Base-by-base conservation (phyloP, 129 eudicot species). In the Erigeron canadensis region DNA sequence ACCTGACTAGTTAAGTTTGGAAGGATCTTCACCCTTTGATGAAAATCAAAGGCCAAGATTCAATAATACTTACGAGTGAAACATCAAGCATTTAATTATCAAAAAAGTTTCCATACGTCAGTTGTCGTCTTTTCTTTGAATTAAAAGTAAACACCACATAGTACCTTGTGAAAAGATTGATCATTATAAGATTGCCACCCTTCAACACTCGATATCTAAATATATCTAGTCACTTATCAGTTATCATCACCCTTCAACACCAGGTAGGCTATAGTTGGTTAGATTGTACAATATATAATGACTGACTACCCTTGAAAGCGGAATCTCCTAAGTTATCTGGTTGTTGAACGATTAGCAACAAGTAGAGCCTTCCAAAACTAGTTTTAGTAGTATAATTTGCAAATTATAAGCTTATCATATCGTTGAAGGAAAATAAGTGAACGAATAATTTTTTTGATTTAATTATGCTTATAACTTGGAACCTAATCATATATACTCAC, bases 51-150 rank as follows among this genome's bases (percentile, higher is more conserved):
- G n/a, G n/a, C n/a, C n/a, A n/a, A n/a, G n/a, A n/a, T n/a, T n/a
- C n/a, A n/a, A n/a, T n/a, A n/a, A n/a, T n/a, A n/a, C n/a, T 16
- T 62, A 62, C 61, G 17, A 17, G 59, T 17, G 41, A 21, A 12
- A 41, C 65, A 17, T n/a, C 34, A 7, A 34, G 50, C 19, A 57
- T 17, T 51, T 39, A 28, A 28, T 28, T 28, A 15, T 38, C 11
- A 43, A 63, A 28, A 43, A 7, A 67, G 40, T 75, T 39, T 70
- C 42, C 63, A 61, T 22, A 42, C 19, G 40, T 77, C 66, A 63
- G 28, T 41, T 63, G 51, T 53, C 58, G 15, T 71, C 67, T 77
- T 77, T 63, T 60, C 11, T 63, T 63, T 63, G 43, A 12, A 67
- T 47, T 59, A 38, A 58, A 47, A 59, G 19, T 38, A 54, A 18